Conservation (phyloP, 2,329 filamentous ascomycete species). For the Colletotrichum sublineola region DNA sequence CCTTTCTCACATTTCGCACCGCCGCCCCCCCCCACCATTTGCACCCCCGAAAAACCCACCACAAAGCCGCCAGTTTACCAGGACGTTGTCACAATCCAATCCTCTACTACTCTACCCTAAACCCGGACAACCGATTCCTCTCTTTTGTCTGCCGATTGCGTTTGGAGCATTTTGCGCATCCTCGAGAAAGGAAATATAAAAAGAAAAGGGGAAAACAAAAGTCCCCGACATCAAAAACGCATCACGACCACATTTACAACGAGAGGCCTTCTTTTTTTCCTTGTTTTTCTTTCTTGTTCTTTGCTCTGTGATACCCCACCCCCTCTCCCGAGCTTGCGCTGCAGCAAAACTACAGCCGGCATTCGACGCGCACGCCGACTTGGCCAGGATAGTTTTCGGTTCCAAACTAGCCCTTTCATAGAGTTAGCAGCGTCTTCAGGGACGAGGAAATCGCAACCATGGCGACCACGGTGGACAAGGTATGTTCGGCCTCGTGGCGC, state of each 20-base stretch:
- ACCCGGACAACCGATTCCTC: not conserved
- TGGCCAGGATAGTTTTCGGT: constrained; percentile 1
- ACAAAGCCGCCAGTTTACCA: constrained; percentile 18
- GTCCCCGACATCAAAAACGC: not conserved
- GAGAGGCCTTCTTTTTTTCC: not conserved
- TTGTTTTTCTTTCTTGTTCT: not conserved
- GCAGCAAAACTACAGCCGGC: not conserved
- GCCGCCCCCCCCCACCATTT: constrained; percentile 37
- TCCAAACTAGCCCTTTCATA: constrained; percentile 1
- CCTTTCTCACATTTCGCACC: constrained; percentile 40
- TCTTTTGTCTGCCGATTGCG: not conserved
- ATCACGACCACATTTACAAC: constrained; percentile 4
- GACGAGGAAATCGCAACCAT: constrained; percentile 68
- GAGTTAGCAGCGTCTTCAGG: constrained; percentile 16
- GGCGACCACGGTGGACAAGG: constrained; percentile 98
- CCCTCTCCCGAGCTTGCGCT: not conserved
- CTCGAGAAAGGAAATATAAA: not conserved
- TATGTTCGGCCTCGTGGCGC: constrained; percentile 55
- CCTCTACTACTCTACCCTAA: not conserved
- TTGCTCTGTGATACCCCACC: constrained; percentile 8
- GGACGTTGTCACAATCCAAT: not conserved
- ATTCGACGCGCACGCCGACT: constrained; percentile 8
- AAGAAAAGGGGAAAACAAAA: not conserved
- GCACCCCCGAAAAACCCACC: constrained; percentile 28
- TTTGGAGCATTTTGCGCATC: not conserved